A percentile compares a stretch with the other conserved stretches of the same genome.
phyloP scores from a whole-genome alignment of 1,284 basidiomycete species.

The Cryptococcus amylolentus region DNA sequence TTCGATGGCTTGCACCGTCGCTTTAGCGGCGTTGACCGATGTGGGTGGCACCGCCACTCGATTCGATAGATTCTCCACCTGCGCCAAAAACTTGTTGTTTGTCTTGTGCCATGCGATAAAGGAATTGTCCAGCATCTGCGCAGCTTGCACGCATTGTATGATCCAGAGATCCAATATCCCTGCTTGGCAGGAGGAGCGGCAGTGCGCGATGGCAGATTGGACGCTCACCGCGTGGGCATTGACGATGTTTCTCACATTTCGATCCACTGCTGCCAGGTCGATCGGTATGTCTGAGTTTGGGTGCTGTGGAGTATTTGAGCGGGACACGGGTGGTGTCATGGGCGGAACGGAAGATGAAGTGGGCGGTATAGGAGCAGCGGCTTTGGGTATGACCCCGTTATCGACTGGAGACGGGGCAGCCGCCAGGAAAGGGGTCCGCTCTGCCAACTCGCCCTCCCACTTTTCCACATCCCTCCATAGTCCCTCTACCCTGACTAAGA shows the following conservation, averaged over 20 bases:
- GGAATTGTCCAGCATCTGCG: background rate
- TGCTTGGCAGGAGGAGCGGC: background rate
- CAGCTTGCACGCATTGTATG: conserved; percentile 1
- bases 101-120: background rate
- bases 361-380: background rate
- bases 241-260: conserved; percentile 63
- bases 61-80: background rate
- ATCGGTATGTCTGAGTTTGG: conserved; percentile 39
- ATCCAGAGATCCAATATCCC: background rate
- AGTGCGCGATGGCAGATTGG: conserved; percentile 5
- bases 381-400: background rate
- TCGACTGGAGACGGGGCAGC: background rate
- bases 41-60: background rate
- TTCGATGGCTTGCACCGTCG: background rate
- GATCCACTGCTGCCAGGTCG: conserved; percentile 62
- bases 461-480: background rate
- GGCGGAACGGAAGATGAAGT: conserved; percentile 28
- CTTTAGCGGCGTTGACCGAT: background rate
- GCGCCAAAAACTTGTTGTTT: background rate
- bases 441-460: conserved; percentile 13
- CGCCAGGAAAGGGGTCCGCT: conserved; percentile 11
- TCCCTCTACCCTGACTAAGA: background rate
- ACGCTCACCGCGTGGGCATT: conserved; percentile 66
- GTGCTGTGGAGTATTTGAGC: background rate
- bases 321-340: conserved; percentile 14